Base-by-base conservation (phyloP, 2,329 filamentous ascomycete species). In the Lecanicillium sp. region DNA sequence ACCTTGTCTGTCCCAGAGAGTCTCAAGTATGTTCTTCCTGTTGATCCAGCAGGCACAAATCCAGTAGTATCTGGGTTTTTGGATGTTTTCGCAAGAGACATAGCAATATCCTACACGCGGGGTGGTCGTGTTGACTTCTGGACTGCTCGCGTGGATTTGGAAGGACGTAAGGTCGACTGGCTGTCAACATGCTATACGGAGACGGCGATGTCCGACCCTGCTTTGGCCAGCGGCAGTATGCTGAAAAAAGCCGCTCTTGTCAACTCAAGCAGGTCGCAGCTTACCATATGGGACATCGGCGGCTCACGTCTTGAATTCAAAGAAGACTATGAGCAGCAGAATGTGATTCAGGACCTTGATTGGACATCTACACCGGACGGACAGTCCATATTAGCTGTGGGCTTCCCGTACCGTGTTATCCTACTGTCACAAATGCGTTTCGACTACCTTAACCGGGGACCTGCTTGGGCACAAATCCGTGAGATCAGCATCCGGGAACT, bases 301-400 rank as follows among this genome's bases (percentile, higher is more conserved):
- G 85, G 83, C 40, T 81, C 81, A 2, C 81, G 87, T 45, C 71
- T 95, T 5, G 89, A 96, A 57, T 88, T 86, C 53, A 75, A 85
- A 44, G 77, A 90, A 50, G 72, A 78, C 20, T 92, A 88, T 46
- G 74, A 82, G 46, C 71, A 72, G 11, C 74, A 83, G 43, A 84
- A 92, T 50, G 74, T 72, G 5, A 87, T 96, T 29, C 79, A 83
- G 46, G 89, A 95, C 58, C 74, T 96, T 11, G 88, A 95, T 58
- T 96, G 90, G 90, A 90, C 88, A 1, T 90, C 86, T 3, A 95
- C 89, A 0, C 87, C 87, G 0, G 87, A 94, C 56, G 80, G 79
- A 35, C 87, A 95, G 53, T 90, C 86, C 1, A 88, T 96, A 40
- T 68, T 96, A 15, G 87, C 89, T 1, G 86, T 96, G n/a, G 88